phyloP scores from a whole-genome alignment of 495 filamentous ascomycete genomes.

The Neurospora sp. region DNA sequence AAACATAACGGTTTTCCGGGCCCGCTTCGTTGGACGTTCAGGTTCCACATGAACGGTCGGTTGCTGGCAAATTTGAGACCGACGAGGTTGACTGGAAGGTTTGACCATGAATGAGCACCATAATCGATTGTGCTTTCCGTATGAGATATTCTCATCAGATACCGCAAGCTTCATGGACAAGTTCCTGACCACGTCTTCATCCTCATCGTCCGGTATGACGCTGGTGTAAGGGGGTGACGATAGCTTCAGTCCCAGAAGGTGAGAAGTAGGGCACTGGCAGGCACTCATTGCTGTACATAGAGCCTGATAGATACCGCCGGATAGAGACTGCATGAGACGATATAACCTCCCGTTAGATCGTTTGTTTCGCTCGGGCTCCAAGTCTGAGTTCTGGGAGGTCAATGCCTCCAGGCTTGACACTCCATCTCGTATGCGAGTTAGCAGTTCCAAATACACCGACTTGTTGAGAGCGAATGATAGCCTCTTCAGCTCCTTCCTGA shows the following conservation, averaged over 20 bases:
- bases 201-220: conserved; percentile 13
- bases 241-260: conserved; percentile 9
- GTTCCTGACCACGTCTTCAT: not conserved
- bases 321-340: conserved; percentile 18
- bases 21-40: not conserved
- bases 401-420: conserved; percentile 27
- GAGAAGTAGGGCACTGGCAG: conserved; percentile 19
- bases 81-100: not conserved
- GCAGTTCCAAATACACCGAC: conserved; percentile 17
- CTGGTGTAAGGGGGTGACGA: conserved; percentile 2
- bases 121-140: not conserved
- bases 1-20: not conserved
- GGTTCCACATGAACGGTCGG: not conserved
- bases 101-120: not conserved
- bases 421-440: conserved; percentile 20
- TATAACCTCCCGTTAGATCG: conserved; percentile 16
- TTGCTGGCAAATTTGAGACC: not conserved
- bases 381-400: conserved; percentile 18
- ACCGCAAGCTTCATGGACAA: not conserved
- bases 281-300: conserved; percentile 17
- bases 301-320: conserved; percentile 24
- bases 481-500: conserved; percentile 12
- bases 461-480: conserved; percentile 23
- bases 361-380: conserved; percentile 15
- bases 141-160: not conserved